phyloP scores from a whole-genome alignment of 2,329 filamentous ascomycete species.

The Colletotrichum orchidophilum region DNA sequence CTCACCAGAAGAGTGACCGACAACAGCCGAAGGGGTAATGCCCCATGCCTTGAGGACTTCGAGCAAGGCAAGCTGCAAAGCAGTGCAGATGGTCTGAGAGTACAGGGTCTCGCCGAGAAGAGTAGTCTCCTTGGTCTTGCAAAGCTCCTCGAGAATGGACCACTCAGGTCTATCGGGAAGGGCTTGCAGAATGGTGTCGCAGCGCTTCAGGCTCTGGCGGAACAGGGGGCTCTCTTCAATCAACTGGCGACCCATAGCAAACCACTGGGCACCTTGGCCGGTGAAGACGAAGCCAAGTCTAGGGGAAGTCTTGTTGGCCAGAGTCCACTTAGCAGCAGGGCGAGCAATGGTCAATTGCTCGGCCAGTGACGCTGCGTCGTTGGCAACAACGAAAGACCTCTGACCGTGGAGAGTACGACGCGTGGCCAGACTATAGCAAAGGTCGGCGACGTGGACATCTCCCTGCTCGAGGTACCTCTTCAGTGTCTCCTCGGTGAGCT shows the following conservation, averaged over 20 bases:
- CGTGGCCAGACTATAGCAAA: conserved; percentile 37
- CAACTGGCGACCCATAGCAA: conserved; percentile 38
- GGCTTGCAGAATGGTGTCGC: conserved; percentile 41
- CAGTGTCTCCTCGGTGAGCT: conserved; percentile 36
- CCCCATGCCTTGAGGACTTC: background rate
- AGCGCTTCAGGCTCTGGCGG: conserved; percentile 38
- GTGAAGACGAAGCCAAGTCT: conserved; percentile 39
- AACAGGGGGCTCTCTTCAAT: conserved; percentile 41
- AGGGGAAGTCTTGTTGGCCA: conserved; percentile 31
- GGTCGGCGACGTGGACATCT: conserved; percentile 33
- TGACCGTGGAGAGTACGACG: conserved; percentile 36
- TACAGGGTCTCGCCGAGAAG: conserved; percentile 38
- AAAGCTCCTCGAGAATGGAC: conserved; percentile 44
- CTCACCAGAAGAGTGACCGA: conserved; percentile 55
- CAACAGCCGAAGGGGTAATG: conserved; percentile 46
- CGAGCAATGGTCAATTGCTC: conserved; percentile 34
- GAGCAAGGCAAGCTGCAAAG: background rate
- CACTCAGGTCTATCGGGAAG: conserved; percentile 42
- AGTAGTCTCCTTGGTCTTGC: conserved; percentile 40
- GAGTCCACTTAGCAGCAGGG: conserved; percentile 35
- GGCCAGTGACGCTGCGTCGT: conserved; percentile 12
- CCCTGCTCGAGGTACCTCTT: conserved; percentile 31
- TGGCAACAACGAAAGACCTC: conserved; percentile 39
- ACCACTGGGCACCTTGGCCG: conserved; percentile 41
- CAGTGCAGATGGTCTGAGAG: conserved; percentile 42